A percentile compares a stretch with the other conserved stretches of the same genome.
These are phyloP conservation scores for Parathielavia appendiculata DNA, from an alignment of 495 filamentous ascomycete species.

Conservation along the genomic window DNA sequence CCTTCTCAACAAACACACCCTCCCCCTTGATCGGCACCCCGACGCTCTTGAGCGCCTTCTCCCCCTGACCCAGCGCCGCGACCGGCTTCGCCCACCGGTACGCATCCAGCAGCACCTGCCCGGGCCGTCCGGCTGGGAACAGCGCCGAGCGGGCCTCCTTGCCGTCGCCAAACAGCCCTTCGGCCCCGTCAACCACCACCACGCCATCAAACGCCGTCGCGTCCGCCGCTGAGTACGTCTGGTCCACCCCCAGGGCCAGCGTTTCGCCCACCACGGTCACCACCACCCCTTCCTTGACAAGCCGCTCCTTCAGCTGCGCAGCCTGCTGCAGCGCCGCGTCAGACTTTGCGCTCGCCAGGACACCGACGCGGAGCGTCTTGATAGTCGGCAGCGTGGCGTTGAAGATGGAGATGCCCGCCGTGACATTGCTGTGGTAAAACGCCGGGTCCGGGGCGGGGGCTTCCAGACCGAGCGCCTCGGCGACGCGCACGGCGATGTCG, in stretches of 20 bases:
- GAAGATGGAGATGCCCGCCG: conserved; percentile 57
- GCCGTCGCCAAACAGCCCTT: conserved; percentile 45
- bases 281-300: conserved; percentile 48
- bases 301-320: conserved; percentile 38
- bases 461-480: conserved; percentile 53
- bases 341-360: conserved; percentile 49
- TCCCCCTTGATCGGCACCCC: conserved; percentile 32
- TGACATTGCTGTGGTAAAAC: conserved; percentile 69
- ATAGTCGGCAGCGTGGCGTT: conserved; percentile 52
- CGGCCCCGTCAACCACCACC: conserved; percentile 54
- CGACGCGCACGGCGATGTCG: conserved; percentile 63
- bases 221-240: conserved; percentile 67
- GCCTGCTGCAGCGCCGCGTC: conserved; percentile 44
- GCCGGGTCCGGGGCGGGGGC: conserved; percentile 55
- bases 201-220: conserved; percentile 69
- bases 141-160: conserved; percentile 39
- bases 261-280: conserved; percentile 60
- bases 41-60: conserved; percentile 38
- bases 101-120: conserved; percentile 60
- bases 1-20: conserved; percentile 47
- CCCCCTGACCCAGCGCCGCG: conserved; percentile 49
- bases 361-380: conserved; percentile 61
- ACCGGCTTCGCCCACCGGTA: conserved; percentile 73
- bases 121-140: conserved; percentile 59
- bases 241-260: conserved; percentile 52